A percentile compares a stretch with the other conserved stretches of the same genome.
Evolutionary conservation across 352 stramenopile species (phyloP).

Genomic region (Globisporangium emineosum): DNA sequence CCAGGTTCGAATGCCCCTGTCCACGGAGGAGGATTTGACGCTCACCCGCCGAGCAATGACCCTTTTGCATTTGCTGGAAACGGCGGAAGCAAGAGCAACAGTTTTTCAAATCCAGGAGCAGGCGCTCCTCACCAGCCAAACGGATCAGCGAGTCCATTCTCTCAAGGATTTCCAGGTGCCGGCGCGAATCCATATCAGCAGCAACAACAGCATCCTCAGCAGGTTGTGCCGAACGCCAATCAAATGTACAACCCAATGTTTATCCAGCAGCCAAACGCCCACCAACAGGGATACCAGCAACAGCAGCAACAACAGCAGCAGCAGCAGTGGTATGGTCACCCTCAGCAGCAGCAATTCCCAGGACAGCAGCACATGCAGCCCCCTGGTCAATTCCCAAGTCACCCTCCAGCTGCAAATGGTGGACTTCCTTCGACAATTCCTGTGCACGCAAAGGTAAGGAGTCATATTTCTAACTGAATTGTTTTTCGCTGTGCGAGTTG

Average conservation of each 20-base stretch:
- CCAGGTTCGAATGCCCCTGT: constrained; percentile 1
- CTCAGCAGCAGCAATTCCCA: constrained; percentile 24
- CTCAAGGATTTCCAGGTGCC: background rate
- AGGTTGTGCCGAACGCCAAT: constrained; percentile 4
- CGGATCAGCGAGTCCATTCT: constrained; percentile 7
- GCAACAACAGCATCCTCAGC: constrained; percentile 15
- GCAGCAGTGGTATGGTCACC: constrained; percentile 44
- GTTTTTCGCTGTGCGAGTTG: background rate
- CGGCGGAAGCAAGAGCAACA: constrained; percentile 16
- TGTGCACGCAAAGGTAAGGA: constrained; percentile 39
- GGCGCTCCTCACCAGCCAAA: constrained; percentile 2
- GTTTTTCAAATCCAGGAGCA: constrained; percentile 9
- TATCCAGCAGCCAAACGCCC: constrained; percentile 5
- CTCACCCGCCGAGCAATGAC: constrained; percentile 29
- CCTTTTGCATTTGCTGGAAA: constrained; percentile 48
- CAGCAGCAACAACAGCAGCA: constrained; percentile 23
- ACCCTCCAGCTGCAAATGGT: constrained; percentile 3
- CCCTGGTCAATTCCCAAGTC: constrained; percentile 27
- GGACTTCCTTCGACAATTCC: constrained; percentile 22
- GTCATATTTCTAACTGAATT: background rate
- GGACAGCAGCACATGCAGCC: constrained; percentile 26
- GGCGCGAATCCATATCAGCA: constrained; percentile 14
- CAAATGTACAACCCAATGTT: constrained; percentile 16
- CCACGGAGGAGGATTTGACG: too few species aligned
- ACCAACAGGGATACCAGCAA: constrained; percentile 16